These are phyloP conservation scores for Oxalis stricta DNA, from an alignment of 441 rosid species.

Conservation along the genomic window DNA sequence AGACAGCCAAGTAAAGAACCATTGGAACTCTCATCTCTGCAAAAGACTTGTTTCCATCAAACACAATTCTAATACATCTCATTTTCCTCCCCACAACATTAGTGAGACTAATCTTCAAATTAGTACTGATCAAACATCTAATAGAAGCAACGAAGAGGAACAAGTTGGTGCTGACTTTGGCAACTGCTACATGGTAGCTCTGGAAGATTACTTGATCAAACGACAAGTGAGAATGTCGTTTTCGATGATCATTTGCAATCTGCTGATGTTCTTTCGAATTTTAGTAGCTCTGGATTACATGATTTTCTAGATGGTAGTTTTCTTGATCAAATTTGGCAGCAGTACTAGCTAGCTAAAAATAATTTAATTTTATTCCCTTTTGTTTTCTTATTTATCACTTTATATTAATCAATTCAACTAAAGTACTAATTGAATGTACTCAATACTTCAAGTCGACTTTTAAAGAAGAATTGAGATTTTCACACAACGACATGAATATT, in stretches of 20 bases:
- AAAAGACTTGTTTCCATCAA: constrained; percentile 10
- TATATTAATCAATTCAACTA: too few species aligned
- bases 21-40: constrained; percentile 13
- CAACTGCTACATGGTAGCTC: not conserved
- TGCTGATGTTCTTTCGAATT: not conserved
- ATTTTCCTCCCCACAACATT: not conserved
- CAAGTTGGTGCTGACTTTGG: too few species aligned
- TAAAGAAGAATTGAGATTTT: too few species aligned
- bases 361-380: too few species aligned
- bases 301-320: constrained; percentile 7
- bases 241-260: not conserved
- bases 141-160: not conserved
- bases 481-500: too few species aligned
- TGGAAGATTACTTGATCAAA: not conserved
- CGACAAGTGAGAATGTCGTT: not conserved
- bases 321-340: constrained; percentile 5
- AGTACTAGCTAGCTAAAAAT: too few species aligned
- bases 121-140: too few species aligned
- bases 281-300: not conserved
- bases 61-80: not conserved
- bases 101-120: not conserved
- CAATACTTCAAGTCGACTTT: too few species aligned
- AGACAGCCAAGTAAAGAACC: constrained; percentile 19
- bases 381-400: too few species aligned
- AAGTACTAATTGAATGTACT: too few species aligned